Conservation (phyloP, 441 rosid genomes). For the Adansonia grandidieri region DNA sequence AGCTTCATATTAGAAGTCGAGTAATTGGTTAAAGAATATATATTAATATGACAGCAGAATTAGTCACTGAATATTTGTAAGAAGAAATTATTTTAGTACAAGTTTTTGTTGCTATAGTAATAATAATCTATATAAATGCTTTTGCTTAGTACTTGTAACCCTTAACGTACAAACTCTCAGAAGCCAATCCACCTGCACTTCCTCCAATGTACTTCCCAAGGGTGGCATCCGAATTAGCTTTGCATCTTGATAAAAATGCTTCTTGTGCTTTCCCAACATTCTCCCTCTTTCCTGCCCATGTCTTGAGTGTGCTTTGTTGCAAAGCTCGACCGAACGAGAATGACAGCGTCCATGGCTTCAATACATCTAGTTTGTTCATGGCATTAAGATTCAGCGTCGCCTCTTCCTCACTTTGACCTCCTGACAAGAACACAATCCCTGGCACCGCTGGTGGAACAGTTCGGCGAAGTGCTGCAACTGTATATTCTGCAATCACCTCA, state of each 20-base stretch:
- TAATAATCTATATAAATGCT: neutral
- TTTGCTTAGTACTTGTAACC: conserved; percentile 83
- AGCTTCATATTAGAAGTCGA: too few species aligned
- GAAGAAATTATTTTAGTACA: too few species aligned
- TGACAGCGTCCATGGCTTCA: conserved; percentile 91
- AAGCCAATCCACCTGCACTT: conserved; percentile 58
- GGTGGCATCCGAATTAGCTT: conserved; percentile 82
- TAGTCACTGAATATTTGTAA: too few species aligned
- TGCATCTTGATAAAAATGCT: conserved; percentile 73
- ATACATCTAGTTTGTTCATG: conserved; percentile 74
- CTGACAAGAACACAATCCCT: conserved; percentile 83
- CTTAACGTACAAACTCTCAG: conserved; percentile 80
- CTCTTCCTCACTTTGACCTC: conserved; percentile 92
- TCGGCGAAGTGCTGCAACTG: conserved; percentile 77
- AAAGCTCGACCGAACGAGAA: conserved; percentile 95
- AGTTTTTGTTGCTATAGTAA: too few species aligned
- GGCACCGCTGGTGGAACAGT: conserved; percentile 93
- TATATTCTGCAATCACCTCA: conserved; percentile 68
- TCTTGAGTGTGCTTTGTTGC: conserved; percentile 92
- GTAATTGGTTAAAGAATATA: too few species aligned
- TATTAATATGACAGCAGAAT: too few species aligned
- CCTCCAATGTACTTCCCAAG: conserved; percentile 71
- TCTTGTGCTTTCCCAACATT: conserved; percentile 71
- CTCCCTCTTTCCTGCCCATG: conserved; percentile 85
- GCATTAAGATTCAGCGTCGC: conserved; percentile 84